Base-by-base conservation (phyloP, 1,284 basidiomycete genomes). In the Caloboletus inedulis region DNA sequence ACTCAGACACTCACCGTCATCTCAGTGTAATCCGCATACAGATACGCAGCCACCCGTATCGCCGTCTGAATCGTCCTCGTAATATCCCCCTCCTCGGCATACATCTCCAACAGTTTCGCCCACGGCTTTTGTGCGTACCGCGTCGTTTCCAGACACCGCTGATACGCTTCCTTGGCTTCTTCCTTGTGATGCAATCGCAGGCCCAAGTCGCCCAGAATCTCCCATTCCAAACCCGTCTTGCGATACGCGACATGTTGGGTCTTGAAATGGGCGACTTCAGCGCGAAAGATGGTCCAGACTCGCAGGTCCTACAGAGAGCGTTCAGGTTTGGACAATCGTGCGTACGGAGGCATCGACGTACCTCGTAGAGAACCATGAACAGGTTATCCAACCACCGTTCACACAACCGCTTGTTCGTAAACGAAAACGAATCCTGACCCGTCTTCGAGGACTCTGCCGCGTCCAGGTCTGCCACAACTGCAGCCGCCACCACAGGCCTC, bases 211-310 rank as follows among this genome's bases (percentile, higher is more conserved):
- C 96, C 97, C 3, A 99, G 77, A 45, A 99, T 98, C 74, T 99
- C 96, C 96, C 97, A 99, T 72, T 99, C 96, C 16, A 93, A 77
- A 0, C 91, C 94, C 0, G 96, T 98, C 76, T 98, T 98, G 58
- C 91, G 85, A 69, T 98, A 99, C 0, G 94, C 94, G 56, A 98
- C 89, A 61, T 96, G 91, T 68, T 98, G 96, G 0, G 91, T 94
- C 68, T 96, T 97, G 81, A 97, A 99, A 68, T 99, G 96, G 1
- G 94, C 93, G n/a, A 98, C 89, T 68, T 99, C 97, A 4, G 97
- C 96, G 19, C 96, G 85, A 85, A 97, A 99, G 66, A 99, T 99
- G 0, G 97, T 99, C 87, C 96, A 99, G 12, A 99, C 91, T n/a
- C 97, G 86, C 45, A 99, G 76, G 68, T 99, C 96, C 88, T 95